These are phyloP conservation scores for Hypoxylon sp. DNA, from an alignment of 2,329 filamentous ascomycete species.

Conservation along the genomic window DNA sequence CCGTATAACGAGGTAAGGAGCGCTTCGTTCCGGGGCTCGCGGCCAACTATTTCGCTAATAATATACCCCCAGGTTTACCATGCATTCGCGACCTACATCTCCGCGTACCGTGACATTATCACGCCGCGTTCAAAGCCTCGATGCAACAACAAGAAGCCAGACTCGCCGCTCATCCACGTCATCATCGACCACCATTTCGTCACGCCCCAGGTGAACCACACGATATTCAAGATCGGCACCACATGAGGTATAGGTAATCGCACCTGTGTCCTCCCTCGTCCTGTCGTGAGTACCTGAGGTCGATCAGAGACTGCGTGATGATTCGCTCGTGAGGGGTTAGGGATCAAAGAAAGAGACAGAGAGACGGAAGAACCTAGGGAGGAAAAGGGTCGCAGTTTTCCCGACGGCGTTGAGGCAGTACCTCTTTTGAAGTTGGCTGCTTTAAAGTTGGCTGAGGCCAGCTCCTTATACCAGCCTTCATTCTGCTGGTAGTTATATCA, in stretches of 20 bases:
- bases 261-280: slow-evolving; percentile 10
- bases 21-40: too few species aligned
- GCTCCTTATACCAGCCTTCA: background rate
- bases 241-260: slow-evolving; percentile 10
- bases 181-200: background rate
- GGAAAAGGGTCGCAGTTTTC: background rate
- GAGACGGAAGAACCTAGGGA: background rate
- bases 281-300: background rate
- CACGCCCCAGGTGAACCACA: background rate
- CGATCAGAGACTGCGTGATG: background rate
- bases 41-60: too few species aligned
- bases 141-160: background rate
- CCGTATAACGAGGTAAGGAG: background rate
- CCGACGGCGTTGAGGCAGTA: background rate
- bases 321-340: background rate
- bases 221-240: background rate
- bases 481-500: background rate
- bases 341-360: background rate
- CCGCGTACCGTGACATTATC: slow-evolving; percentile 20
- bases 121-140: background rate
- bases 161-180: slow-evolving; percentile 18
- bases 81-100: slow-evolving; percentile 18
- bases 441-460: background rate
- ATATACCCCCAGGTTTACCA: slow-evolving; percentile 11
- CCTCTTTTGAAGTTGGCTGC: background rate